Percentiles rank a stretch among this genome's conserved stretches.
phyloP scores from a whole-genome alignment of 2,329 filamentous ascomycete genomes.

The Atkinsonella texensis region DNA sequence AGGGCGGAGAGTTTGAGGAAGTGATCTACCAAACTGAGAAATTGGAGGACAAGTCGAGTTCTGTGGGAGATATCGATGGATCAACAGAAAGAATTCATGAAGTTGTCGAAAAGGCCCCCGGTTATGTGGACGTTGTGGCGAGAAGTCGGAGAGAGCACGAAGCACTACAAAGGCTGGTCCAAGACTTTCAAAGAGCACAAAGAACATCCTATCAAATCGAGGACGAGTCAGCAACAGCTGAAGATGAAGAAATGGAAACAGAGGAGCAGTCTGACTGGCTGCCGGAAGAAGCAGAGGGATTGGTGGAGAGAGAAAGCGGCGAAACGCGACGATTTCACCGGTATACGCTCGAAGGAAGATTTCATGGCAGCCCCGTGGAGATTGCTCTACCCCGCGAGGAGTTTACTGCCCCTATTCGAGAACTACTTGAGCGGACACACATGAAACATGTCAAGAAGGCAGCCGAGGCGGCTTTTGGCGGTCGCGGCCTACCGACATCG shows the following conservation, averaged over 20 bases:
- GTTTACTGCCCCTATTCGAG: conserved; percentile 57
- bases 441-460: conserved; percentile 63
- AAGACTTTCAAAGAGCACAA: conserved; percentile 40
- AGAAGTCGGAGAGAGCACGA: conserved; percentile 43
- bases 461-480: conserved; percentile 66
- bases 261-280: conserved; percentile 16
- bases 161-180: conserved; percentile 42
- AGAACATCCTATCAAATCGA: conserved; percentile 23
- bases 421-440: conserved; percentile 55
- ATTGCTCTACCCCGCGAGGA: conserved; percentile 60
- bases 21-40: conserved; percentile 33
- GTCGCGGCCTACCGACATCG: conserved; percentile 62
- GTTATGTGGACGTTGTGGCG: conserved; percentile 36
- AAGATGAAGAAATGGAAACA: conserved; percentile 15
- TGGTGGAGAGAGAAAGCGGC: conserved; percentile 20
- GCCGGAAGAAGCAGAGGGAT: conserved; percentile 18
- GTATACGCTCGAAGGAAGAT: conserved; percentile 62
- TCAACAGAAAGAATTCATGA: conserved; percentile 13
- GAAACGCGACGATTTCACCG: conserved; percentile 52
- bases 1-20: conserved; percentile 49
- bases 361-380: conserved; percentile 60
- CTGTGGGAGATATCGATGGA: conserved; percentile 4
- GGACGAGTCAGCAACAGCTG: conserved; percentile 11
- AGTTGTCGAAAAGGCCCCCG: conserved; percentile 16
- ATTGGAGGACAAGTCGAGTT: conserved; percentile 4